Evolutionary conservation across 2,329 filamentous ascomycete genomes (phyloP).

Genomic region (Colletotrichum filicis): DNA sequence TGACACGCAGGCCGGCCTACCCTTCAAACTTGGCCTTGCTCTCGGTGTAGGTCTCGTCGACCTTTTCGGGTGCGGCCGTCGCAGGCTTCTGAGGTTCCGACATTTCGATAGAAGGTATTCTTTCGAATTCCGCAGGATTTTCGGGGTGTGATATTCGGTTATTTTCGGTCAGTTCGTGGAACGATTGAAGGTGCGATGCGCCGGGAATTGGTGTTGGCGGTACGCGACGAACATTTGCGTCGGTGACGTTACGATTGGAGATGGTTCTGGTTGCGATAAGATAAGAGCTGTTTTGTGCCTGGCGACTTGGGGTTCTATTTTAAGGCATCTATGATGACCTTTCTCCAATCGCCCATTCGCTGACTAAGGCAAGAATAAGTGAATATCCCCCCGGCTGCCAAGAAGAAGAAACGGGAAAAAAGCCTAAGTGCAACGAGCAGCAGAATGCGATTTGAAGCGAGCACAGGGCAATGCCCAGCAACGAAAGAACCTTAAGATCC

Average conservation of each 20-base stretch:
- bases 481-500: conserved; percentile 19
- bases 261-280: conserved; percentile 3
- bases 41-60: conserved; percentile 26
- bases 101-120: background rate
- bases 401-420: background rate
- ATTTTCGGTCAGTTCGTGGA: background rate
- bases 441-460: background rate
- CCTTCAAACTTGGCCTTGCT: conserved; percentile 70
- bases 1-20: conserved; percentile 52
- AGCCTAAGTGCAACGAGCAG: background rate
- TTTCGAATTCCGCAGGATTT: background rate
- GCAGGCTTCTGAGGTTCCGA: conserved; percentile 7
- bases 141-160: background rate
- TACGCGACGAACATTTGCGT: conserved; percentile 7
- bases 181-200: background rate
- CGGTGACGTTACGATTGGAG: conserved; percentile 4
- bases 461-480: background rate
- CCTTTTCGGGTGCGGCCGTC: conserved; percentile 4
- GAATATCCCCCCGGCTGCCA: background rate
- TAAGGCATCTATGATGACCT: background rate
- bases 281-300: conserved; percentile 17
- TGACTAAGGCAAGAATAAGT: background rate
- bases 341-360: background rate
- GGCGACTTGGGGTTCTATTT: background rate
- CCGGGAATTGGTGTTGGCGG: background rate